Evolutionary conservation across 176 grass and related monocot species (phyloP).

Genomic region (Phoenix roebelenii): DNA sequence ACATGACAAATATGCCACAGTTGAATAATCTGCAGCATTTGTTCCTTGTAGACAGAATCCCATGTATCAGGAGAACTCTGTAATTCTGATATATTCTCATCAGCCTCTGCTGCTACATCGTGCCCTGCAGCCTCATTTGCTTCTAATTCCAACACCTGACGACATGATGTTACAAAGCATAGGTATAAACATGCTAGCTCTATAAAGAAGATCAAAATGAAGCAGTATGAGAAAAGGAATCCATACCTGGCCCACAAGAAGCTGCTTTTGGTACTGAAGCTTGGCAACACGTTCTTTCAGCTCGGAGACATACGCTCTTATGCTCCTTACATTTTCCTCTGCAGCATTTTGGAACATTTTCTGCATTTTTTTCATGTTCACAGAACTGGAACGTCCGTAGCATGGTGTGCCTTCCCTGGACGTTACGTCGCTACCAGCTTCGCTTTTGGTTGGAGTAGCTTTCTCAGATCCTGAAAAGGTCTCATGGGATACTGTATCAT

Average conservation of each 20-base stretch:
- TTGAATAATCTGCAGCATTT: slow-evolving; percentile 88
- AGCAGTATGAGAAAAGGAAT: no score
- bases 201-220: no score
- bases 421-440: slow-evolving; percentile 52
- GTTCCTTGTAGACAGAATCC: slow-evolving; percentile 52
- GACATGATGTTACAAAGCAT: no score
- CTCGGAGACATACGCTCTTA: slow-evolving; percentile 86
- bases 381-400: slow-evolving; percentile 70
- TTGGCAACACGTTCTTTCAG: slow-evolving; percentile 91
- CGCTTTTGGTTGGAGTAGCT: slow-evolving; percentile 68
- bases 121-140: slow-evolving; percentile 51
- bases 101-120: slow-evolving; percentile 21
- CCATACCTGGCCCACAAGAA: slow-evolving; percentile 83
- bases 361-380: slow-evolving; percentile 98
- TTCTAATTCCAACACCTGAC: slow-evolving; percentile 82
- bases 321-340: slow-evolving; percentile 80
- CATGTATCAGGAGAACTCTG: slow-evolving; percentile 54
- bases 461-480: slow-evolving; percentile 30
- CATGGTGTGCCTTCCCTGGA: slow-evolving; percentile 71
- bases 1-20: slow-evolving; percentile 78
- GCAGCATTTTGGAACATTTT: slow-evolving; percentile 97
- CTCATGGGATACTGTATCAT: slow-evolving; percentile 32
- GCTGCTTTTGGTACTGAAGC: slow-evolving; percentile 97
- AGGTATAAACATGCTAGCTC: no score
- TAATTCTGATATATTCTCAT: slow-evolving; percentile 27